Conservation (phyloP, 1,139 yeast species). For the Yamadazyma siamensis region DNA sequence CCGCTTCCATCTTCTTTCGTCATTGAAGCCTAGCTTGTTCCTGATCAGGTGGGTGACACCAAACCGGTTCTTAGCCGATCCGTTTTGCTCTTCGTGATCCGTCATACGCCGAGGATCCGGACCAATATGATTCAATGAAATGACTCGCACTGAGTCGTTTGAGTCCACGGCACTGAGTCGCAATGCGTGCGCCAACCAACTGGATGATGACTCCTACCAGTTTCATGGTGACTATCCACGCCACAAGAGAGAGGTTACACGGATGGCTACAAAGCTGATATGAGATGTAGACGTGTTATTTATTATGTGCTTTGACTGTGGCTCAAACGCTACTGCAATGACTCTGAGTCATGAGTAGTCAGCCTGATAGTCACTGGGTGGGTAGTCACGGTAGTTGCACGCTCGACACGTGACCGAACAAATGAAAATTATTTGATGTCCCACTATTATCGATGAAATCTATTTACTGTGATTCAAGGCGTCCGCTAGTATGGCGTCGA, state of each 20-base stretch:
- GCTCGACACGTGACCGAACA: too few species aligned
- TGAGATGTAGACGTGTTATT: too few species aligned
- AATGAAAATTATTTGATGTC: too few species aligned
- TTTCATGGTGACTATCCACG: too few species aligned
- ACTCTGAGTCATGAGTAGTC: too few species aligned
- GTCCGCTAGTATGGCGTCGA: constrained; percentile 9
- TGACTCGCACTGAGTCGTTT: constrained; percentile 10
- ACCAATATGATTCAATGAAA: constrained; percentile 6
- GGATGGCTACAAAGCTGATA: too few species aligned
- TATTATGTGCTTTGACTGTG: not conserved
- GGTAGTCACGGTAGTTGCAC: too few species aligned
- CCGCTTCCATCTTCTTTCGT: constrained; percentile 82
- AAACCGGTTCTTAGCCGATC: constrained; percentile 13
- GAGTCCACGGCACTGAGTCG: constrained; percentile 10
- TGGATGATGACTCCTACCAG: too few species aligned
- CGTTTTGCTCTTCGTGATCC: constrained; percentile 3
- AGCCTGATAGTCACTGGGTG: too few species aligned
- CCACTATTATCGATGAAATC: not conserved
- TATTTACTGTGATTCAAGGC: constrained; percentile 5
- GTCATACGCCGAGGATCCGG: constrained; percentile 2
- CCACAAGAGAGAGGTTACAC: too few species aligned
- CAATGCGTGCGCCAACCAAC: too few species aligned
- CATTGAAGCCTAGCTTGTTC: constrained; percentile 66
- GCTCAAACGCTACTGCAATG: too few species aligned
- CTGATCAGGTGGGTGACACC: constrained; percentile 85